Evolutionary conservation across 2,329 filamentous ascomycete species (phyloP).

Genomic region (Aureobasidium leucospermi): DNA sequence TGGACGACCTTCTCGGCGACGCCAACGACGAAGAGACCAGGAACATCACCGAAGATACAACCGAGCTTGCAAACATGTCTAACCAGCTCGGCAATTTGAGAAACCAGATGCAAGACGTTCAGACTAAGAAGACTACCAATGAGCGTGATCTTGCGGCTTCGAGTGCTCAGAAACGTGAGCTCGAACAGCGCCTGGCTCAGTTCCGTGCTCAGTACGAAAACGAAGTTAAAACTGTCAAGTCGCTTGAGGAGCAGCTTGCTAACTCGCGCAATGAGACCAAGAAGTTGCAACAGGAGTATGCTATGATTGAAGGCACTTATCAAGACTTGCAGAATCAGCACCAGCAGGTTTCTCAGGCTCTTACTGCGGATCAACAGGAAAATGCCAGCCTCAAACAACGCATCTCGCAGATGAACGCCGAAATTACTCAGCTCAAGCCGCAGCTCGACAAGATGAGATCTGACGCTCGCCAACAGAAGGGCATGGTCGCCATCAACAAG

Average conservation of each 20-base stretch:
- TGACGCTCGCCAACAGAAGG: conserved; percentile 90
- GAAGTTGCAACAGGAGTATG: conserved; percentile 76
- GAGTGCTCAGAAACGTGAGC: conserved; percentile 81
- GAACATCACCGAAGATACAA: conserved; percentile 80
- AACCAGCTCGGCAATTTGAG: conserved; percentile 89
- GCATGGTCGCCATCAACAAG: conserved; percentile 94
- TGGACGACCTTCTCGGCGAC: conserved; percentile 86
- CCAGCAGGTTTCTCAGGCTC: conserved; percentile 61
- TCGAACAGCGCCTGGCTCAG: conserved; percentile 81
- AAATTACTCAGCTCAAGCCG: conserved; percentile 77
- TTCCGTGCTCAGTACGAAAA: conserved; percentile 86
- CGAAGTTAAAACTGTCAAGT: conserved; percentile 78
- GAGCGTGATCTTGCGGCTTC: conserved; percentile 79
- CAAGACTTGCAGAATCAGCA: conserved; percentile 79
- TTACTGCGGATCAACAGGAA: conserved; percentile 84
- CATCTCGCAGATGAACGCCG: conserved; percentile 73
- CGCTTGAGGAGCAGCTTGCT: conserved; percentile 74
- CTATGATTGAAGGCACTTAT: conserved; percentile 71
- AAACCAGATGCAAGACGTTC: conserved; percentile 90
- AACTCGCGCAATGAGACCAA: conserved; percentile 71
- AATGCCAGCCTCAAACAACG: conserved; percentile 80
- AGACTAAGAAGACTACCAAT: conserved; percentile 68
- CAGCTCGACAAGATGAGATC: conserved; percentile 89
- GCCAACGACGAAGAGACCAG: conserved; percentile 82
- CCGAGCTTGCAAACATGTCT: conserved; percentile 88